These are phyloP conservation scores for Cladorrhinum sp. DNA, from an alignment of 2,329 filamentous ascomycete species.

Conservation along the genomic window DNA sequence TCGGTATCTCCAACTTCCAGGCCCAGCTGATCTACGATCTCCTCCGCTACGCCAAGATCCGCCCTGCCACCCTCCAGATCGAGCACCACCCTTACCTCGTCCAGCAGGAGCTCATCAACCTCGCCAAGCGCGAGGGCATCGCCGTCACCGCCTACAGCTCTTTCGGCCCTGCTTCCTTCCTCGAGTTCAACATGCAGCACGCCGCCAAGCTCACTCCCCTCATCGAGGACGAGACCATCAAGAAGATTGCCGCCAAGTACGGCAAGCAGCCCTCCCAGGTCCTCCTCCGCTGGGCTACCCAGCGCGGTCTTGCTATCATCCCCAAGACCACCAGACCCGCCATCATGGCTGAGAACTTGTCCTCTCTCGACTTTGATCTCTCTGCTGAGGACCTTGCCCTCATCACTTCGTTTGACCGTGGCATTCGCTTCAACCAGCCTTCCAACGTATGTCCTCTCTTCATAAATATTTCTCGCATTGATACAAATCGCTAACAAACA, in stretches of 20 bases:
- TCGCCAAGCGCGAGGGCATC: constrained; percentile 68
- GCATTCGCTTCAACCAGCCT: constrained; percentile 75
- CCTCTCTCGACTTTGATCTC: constrained; percentile 64
- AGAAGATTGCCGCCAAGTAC: constrained; percentile 64
- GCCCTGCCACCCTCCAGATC: constrained; percentile 76
- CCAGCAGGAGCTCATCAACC: constrained; percentile 67
- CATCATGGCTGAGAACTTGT: constrained; percentile 63
- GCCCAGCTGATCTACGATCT: constrained; percentile 74
- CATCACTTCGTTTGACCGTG: constrained; percentile 63
- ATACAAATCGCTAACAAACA: constrained; percentile 7
- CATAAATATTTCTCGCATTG: neutral
- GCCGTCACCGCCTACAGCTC: constrained; percentile 79
- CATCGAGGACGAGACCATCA: constrained; percentile 67
- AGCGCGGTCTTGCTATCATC: constrained; percentile 76
- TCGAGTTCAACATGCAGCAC: constrained; percentile 71
- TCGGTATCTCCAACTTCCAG: constrained; percentile 84
- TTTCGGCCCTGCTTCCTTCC: constrained; percentile 75
- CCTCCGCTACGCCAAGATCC: constrained; percentile 71
- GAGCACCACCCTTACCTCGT: constrained; percentile 90
- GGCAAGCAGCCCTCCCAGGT: constrained; percentile 75
- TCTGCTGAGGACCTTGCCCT: constrained; percentile 62
- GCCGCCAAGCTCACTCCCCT: constrained; percentile 65
- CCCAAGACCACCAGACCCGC: constrained; percentile 65
- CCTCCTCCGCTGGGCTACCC: constrained; percentile 82
- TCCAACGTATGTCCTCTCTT: constrained; percentile 30